Percentiles rank a stretch among this genome's conserved stretches.
These are phyloP conservation scores for Magnusiomyces fungicola DNA, from an alignment of 1,139 yeast species.

Conservation along the genomic window DNA sequence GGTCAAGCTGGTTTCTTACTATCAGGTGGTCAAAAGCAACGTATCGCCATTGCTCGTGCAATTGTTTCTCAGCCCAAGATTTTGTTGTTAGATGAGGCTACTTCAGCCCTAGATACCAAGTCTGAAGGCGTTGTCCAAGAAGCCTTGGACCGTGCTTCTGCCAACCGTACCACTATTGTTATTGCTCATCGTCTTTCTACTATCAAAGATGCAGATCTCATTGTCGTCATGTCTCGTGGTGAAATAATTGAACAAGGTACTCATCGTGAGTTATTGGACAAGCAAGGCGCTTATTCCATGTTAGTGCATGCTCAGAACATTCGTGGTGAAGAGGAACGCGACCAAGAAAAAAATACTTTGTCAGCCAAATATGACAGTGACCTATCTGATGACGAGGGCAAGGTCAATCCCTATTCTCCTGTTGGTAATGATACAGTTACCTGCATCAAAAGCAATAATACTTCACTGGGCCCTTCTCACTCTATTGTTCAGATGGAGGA, in stretches of 20 bases:
- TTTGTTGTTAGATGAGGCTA: slow-evolving; percentile 65
- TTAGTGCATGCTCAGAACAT: slow-evolving; percentile 35
- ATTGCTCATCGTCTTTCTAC: slow-evolving; percentile 78
- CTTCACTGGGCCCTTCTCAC: no score
- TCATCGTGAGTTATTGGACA: slow-evolving; percentile 33
- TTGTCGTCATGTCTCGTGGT: slow-evolving; percentile 40
- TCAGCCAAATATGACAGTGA: no score
- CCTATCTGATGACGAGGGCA: no score
- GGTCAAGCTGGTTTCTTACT: slow-evolving; percentile 48
- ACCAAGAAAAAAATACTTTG: no score
- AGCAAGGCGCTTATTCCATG: slow-evolving; percentile 30
- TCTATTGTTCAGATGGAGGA: no score
- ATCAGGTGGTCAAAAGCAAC: slow-evolving; percentile 87
- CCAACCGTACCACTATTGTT: slow-evolving; percentile 61
- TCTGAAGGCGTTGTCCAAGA: slow-evolving; percentile 47
- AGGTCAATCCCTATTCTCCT: no score
- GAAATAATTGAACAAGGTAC: slow-evolving; percentile 38
- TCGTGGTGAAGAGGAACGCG: slow-evolving; percentile 7
- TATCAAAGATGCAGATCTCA: slow-evolving; percentile 46
- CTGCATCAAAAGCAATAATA: no score
- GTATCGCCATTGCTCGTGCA: slow-evolving; percentile 84
- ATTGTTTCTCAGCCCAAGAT: slow-evolving; percentile 56
- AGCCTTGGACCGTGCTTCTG: slow-evolving; percentile 57
- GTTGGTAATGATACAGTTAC: no score
- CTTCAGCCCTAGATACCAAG: slow-evolving; percentile 70